A percentile compares a stretch with the other conserved stretches of the same genome.
Evolutionary conservation across 2,329 filamentous ascomycete genomes (phyloP).

Genomic region (Ophiosphaerella herpotricha): DNA sequence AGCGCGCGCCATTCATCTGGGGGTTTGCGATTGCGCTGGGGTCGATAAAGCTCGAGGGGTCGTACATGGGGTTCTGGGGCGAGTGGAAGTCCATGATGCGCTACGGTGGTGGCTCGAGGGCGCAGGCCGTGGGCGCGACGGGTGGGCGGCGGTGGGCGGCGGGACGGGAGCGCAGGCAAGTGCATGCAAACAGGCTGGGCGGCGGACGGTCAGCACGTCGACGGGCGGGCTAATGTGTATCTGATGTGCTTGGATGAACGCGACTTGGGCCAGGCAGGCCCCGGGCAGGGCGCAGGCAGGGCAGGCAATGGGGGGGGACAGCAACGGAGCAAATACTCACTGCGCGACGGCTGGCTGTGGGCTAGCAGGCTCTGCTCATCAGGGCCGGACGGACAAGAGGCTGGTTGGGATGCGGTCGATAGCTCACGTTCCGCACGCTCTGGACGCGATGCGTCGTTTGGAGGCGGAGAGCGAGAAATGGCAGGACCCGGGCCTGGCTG

Average conservation of each 20-base stretch:
- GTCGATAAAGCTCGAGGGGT: constrained; percentile 45
- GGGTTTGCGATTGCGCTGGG: constrained; percentile 46
- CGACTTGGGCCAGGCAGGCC: constrained; percentile 21
- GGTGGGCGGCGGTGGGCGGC: constrained; percentile 11
- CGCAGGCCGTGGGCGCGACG: constrained; percentile 6
- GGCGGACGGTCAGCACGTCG: constrained; percentile 27
- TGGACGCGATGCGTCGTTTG: constrained; percentile 41
- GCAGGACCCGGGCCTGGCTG: constrained; percentile 1
- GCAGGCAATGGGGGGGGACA: constrained; percentile 14
- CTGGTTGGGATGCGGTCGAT: constrained; percentile 34
- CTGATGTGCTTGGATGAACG: constrained; percentile 37
- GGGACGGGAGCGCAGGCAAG: constrained; percentile 22
- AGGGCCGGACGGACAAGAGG: constrained; percentile 31
- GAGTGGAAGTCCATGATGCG: constrained; percentile 45
- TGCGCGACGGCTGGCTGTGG: constrained; percentile 26
- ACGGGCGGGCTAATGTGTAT: too few species aligned
- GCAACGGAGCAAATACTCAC: constrained; percentile 22
- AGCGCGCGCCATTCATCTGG: constrained; percentile 75
- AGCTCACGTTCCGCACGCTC: constrained; percentile 40
- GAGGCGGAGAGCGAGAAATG: background rate
- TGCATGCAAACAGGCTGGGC: constrained; percentile 34
- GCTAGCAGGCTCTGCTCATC: constrained; percentile 34
- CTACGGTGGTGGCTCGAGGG: constrained; percentile 5
- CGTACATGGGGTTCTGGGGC: constrained; percentile 44
- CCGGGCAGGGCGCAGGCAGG: constrained; percentile 20